Percentiles rank a stretch among this genome's conserved stretches.
These are phyloP conservation scores for Sporothrix variecibatus DNA, from an alignment of 2,329 filamentous ascomycete species.

Conservation along the genomic window DNA sequence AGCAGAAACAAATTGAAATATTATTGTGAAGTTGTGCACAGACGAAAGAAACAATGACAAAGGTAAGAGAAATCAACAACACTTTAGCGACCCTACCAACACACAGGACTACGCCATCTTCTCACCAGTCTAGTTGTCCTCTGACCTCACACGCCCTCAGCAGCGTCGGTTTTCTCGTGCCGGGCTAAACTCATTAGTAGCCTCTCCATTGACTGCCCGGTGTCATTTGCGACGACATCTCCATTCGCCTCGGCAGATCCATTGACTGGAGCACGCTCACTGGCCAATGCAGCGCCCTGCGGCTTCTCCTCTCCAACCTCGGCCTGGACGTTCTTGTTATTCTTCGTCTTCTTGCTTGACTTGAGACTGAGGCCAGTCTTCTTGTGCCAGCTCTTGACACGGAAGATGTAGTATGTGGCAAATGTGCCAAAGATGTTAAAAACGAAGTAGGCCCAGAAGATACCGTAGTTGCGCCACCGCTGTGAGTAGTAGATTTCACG, in stretches of 20 bases:
- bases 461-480: constrained; percentile 69
- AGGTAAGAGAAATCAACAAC: not conserved
- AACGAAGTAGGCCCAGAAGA: constrained; percentile 66
- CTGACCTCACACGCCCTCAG: not conserved
- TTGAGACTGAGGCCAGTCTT: not conserved
- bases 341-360: not conserved
- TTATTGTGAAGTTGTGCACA: not conserved
- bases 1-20: not conserved
- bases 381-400: constrained; percentile 47
- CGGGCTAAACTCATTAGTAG: not conserved
- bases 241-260: not conserved
- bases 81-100: not conserved
- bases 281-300: not conserved
- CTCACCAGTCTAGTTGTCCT: not conserved
- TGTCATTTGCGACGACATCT: not conserved
- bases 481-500: constrained; percentile 54
- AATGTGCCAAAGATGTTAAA: constrained; percentile 65
- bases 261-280: too few relatives aligned
- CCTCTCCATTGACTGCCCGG: not conserved
- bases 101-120: not conserved
- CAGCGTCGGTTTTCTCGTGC: not conserved
- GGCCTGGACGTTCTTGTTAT: not conserved
- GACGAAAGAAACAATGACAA: not conserved
- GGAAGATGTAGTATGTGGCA: constrained; percentile 62
- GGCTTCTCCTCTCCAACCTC: not conserved